Percentiles rank a stretch among this genome's conserved stretches.
Evolutionary conservation across 2,329 filamentous ascomycete genomes (phyloP).

Genomic region (Curvularia hawaiiensis): DNA sequence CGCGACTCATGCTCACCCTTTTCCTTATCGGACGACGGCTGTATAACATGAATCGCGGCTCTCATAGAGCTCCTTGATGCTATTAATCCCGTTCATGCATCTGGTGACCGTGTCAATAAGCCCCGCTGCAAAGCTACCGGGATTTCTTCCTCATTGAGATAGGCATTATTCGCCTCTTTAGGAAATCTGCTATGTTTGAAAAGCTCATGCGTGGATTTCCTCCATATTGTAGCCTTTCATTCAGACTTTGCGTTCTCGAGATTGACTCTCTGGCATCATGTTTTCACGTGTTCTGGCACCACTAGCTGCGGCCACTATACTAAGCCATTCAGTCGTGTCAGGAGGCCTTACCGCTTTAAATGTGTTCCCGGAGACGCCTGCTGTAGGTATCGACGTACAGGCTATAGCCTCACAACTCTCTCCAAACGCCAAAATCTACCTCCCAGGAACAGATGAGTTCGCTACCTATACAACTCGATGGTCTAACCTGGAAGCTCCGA

Average conservation of each 20-base stretch:
- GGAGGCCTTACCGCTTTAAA: neutral
- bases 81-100: neutral
- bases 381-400: conserved; percentile 23
- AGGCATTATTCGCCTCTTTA: neutral
- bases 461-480: conserved; percentile 16
- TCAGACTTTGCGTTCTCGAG: neutral
- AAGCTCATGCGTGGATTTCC: neutral
- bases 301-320: neutral
- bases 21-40: neutral
- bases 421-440: conserved; percentile 22
- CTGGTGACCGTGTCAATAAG: neutral
- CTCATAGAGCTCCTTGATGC: neutral
- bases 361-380: conserved; percentile 14
- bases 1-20: too few species aligned
- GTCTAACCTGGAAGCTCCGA: conserved; percentile 28
- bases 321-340: neutral
- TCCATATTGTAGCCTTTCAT: neutral
- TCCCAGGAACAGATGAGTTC: conserved; percentile 22
- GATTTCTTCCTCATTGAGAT: neutral
- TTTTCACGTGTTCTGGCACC: neutral
- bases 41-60: neutral
- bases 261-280: neutral
- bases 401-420: conserved; percentile 23
- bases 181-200: neutral
- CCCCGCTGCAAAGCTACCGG: neutral